Evolutionary conservation across 441 rosid species (phyloP).

Genomic region (Bruguiera hainesii): DNA sequence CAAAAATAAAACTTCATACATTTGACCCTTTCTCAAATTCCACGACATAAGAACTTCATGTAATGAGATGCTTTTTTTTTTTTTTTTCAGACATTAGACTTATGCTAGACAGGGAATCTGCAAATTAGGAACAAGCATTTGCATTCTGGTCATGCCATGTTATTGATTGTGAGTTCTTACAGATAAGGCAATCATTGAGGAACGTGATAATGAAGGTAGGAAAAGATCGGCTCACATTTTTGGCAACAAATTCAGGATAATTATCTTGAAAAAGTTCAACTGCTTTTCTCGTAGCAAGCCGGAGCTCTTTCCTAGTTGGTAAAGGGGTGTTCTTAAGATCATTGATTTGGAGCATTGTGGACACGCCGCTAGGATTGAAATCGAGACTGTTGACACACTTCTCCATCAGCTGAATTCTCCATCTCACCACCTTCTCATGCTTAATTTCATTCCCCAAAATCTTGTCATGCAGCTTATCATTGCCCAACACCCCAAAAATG

Average conservation of each 20-base stretch:
- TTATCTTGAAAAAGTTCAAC: conserved; percentile 41
- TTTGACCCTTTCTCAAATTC: too few relatives aligned
- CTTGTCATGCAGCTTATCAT: conserved; percentile 28
- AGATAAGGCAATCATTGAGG: too few relatives aligned
- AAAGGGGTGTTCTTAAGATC: conserved; percentile 50
- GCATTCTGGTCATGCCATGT: too few relatives aligned
- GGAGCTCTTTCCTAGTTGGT: conserved; percentile 37
- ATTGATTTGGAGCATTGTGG: conserved; percentile 37
- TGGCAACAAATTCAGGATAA: conserved; percentile 40
- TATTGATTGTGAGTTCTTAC: too few relatives aligned
- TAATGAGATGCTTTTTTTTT: too few relatives aligned
- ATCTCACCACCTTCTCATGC: conserved; percentile 30
- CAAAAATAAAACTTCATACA: too few relatives aligned
- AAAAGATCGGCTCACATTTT: conserved; percentile 24
- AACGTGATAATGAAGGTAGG: too few relatives aligned
- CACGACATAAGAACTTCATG: too few relatives aligned
- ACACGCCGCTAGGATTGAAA: conserved; percentile 38
- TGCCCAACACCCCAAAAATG: conserved; percentile 33
- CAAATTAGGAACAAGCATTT: too few relatives aligned
- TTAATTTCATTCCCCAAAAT: conserved; percentile 35
- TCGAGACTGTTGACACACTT: conserved; percentile 37
- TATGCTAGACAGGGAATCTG: too few relatives aligned
- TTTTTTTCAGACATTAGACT: too few relatives aligned
- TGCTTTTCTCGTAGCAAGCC: conserved; percentile 29
- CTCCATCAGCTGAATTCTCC: conserved; percentile 51